These are phyloP conservation scores for Globisporangium iwayamae DNA, from an alignment of 352 stramenopile genomes.

Conservation along the genomic window DNA sequence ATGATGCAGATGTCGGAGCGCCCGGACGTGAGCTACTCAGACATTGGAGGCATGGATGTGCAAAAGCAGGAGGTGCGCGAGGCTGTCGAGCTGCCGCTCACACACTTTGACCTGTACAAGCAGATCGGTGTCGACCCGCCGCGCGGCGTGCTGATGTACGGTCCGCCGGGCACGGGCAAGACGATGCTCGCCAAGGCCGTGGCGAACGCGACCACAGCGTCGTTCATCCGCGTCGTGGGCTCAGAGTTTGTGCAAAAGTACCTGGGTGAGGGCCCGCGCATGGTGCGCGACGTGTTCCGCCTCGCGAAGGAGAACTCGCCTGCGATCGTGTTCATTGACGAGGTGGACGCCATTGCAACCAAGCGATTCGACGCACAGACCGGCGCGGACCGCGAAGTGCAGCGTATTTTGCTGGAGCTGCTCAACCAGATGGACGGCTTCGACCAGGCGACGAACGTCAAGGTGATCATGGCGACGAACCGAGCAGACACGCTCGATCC, in stretches of 20 bases:
- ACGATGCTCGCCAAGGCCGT: constrained; percentile 99
- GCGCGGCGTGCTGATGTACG: constrained; percentile 97
- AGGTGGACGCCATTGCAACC: constrained; percentile 99
- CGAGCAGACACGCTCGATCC: constrained; percentile 98
- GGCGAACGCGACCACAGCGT: constrained; percentile 98
- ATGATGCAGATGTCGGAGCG: constrained; percentile 99
- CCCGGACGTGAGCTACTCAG: constrained; percentile 93
- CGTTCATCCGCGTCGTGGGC: constrained; percentile 97
- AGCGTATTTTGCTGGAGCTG: constrained; percentile 99
- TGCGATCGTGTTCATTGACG: constrained; percentile 99
- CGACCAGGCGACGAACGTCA: constrained; percentile 99
- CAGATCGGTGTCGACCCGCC: constrained; percentile 99
- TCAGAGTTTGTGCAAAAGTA: constrained; percentile 99
- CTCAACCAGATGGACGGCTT: constrained; percentile 99
- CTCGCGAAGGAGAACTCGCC: constrained; percentile 99
- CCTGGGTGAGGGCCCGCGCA: constrained; percentile 97
- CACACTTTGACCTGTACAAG: constrained; percentile 99
- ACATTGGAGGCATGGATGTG: constrained; percentile 99
- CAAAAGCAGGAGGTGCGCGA: constrained; percentile 99
- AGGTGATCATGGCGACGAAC: constrained; percentile 99
- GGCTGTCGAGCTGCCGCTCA: constrained; percentile 98
- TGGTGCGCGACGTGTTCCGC: constrained; percentile 99
- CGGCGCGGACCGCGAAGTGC: constrained; percentile 94
- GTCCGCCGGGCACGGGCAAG: constrained; percentile 94
- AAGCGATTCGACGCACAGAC: constrained; percentile 99